Base-by-base conservation (phyloP, 257 asterid species). In the Fraxinus cuspidata region DNA sequence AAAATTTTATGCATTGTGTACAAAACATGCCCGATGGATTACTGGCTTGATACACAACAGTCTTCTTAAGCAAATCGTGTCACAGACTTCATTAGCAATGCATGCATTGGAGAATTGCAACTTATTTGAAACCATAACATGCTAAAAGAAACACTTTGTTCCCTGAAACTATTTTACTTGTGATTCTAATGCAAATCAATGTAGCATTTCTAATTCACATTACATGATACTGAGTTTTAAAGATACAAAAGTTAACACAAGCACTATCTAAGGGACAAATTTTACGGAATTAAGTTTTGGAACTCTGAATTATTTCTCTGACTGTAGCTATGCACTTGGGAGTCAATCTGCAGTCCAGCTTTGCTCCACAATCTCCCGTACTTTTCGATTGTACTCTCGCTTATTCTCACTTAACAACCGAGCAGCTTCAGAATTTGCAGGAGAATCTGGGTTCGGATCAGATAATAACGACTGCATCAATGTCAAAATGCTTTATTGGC, bases 381-480 rank as follows among this genome's bases (percentile, higher is more conserved):
- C 94, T 86, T 85, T 87, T 72, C 97, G 90, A 80, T 90, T 90
- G 81, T 92, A 90, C 13, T 92, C 97, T 9, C 96, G 86, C 86
- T 90, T 90, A 47, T 86, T 92, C 87, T 89, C 93, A 65, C 92
- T 91, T 86, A 87, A 93, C 90, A 93, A 51, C 65, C 94, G 89
- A 70, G 97, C 97, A 38, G 97, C 97, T 86, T 91, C 97, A 15
- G 94, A 91, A 80, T 93, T 93, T 28, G 96, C 97, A 1, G 97
- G 97, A 49, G 97, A 91, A 85, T 91, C 91, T 0, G 97, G 97
- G 74, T 93, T 93, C 10, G 97, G 97, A 74, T 93, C 97, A 49
- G 96, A 93, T 80, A 93, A 81, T 81, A 90, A 82, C 18, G 97
- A 92, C 97, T 90, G 86, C 83, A 83, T 74, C 38, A 76, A 25